Conservation (phyloP, 495 filamentous ascomycete species). For the Filosporella fistucella region DNA sequence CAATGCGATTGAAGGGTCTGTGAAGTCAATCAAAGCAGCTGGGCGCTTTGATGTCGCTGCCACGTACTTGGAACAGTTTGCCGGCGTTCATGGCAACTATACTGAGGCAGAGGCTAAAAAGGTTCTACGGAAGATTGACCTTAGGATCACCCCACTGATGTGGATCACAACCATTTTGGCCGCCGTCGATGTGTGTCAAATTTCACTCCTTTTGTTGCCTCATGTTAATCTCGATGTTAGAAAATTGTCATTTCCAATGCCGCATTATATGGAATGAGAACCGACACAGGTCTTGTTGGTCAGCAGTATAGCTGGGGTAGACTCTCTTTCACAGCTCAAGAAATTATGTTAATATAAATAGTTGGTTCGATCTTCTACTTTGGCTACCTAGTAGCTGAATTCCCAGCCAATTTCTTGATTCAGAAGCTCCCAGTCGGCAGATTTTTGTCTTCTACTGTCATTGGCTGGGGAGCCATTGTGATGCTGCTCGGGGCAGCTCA, state of each 20-base stretch:
- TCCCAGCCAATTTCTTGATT: constrained; percentile 30
- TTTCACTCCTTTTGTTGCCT: neutral
- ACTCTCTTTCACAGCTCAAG: too few relatives aligned
- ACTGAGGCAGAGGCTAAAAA: constrained; percentile 1
- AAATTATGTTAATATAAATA: too few relatives aligned
- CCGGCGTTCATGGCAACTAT: neutral
- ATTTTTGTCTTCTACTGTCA: constrained; percentile 50
- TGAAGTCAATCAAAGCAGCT: neutral
- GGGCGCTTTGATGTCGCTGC: neutral
- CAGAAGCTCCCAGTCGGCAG: constrained; percentile 55
- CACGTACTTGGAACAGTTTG: neutral
- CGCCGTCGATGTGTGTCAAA: neutral
- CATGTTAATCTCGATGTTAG: neutral
- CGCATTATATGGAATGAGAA: neutral
- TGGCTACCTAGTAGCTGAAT: neutral
- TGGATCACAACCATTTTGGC: neutral
- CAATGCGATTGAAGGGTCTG: neutral
- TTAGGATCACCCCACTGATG: neutral
- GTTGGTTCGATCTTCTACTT: constrained; percentile 2
- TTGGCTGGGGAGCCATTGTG: constrained; percentile 52
- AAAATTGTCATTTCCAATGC: neutral
- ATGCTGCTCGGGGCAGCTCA: constrained; percentile 44
- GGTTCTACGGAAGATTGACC: constrained; percentile 4
- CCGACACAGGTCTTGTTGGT: neutral
- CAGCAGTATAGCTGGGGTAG: neutral